These are phyloP conservation scores for Xenoacremonium recifei DNA, from an alignment of 2,329 filamentous ascomycete genomes.

Conservation along the genomic window DNA sequence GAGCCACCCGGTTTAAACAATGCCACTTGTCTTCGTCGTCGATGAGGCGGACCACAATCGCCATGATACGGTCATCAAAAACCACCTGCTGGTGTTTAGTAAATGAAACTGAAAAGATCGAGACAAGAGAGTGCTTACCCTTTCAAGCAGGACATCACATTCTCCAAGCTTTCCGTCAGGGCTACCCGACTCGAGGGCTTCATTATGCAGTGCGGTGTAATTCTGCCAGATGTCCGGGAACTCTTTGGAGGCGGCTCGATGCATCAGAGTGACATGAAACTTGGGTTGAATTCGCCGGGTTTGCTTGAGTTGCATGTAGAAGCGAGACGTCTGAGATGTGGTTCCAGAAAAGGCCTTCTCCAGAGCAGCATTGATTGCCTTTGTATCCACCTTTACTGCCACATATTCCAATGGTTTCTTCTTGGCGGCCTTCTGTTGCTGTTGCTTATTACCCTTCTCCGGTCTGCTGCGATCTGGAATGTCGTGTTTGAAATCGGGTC, in stretches of 20 bases:
- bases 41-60: slow-evolving; percentile 76
- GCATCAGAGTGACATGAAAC: slow-evolving; percentile 94
- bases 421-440: slow-evolving; percentile 35
- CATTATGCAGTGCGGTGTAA: slow-evolving; percentile 61
- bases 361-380: slow-evolving; percentile 53
- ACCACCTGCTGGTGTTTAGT: slow-evolving; percentile 55
- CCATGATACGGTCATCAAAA: slow-evolving; percentile 86
- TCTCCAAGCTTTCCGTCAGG: slow-evolving; percentile 50
- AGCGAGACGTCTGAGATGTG: slow-evolving; percentile 42
- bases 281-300: slow-evolving; percentile 73
- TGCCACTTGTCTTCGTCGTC: slow-evolving; percentile 58
- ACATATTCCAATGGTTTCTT: slow-evolving; percentile 57
- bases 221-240: slow-evolving; percentile 72
- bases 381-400: slow-evolving; percentile 45
- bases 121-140: slow-evolving; percentile 36
- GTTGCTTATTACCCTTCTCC: slow-evolving; percentile 26
- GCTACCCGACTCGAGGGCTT: slow-evolving; percentile 34
- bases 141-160: slow-evolving; percentile 63
- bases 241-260: slow-evolving; percentile 63
- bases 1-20: slow-evolving; percentile 75
- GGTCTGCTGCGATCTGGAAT: slow-evolving; percentile 59
- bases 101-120: slow-evolving; percentile 31
- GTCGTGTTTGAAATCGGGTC: slow-evolving; percentile 71
- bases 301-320: slow-evolving; percentile 75
- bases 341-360: slow-evolving; percentile 65